Base-by-base conservation (phyloP, 179 eudicot genomes). In the Drosera spatulata region DNA sequence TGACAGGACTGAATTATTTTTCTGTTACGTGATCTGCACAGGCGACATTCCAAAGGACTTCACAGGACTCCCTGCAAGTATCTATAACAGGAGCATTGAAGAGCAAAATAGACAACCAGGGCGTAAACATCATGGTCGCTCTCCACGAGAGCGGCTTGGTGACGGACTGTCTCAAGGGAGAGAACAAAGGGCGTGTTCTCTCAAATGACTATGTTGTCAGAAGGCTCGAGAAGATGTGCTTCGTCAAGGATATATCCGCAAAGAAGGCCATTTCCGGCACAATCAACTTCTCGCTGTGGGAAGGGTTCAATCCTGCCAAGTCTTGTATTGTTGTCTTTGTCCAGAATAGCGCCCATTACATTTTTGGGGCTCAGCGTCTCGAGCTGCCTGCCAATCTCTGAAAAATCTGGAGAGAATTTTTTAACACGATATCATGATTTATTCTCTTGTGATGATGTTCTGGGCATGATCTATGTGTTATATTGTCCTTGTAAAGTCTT, bases 131-230 rank as follows among this genome's bases (percentile, higher is more conserved):
- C 3, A 82, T 90, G 87, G 93, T 85, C 61, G 97, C 93, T 45
- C 71, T 89, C 12, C 79, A 78, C 66, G 89, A 90, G 64, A 74
- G 67, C 59, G 83, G 93, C 1, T 39, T 85, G 47, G 83, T 87
- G 47, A 84, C 83, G 2, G 61, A 78, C 50, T 84, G 91, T 46
- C 69, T 65, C 2, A 63, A 55, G 0, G 97, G 97, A 0, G 93
- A 65, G 58, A 90, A 90, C 86, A 79, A 78, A 71, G 97, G 66
- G 3, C 59, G 68, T 1, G 84, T 90, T 33, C 69, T 90, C 7
- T 80, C 89, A 1, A 85, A 79, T 13, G 95, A 90, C 68, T 87
- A 63, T 4, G 93, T 87, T 14, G 87, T 90, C 5, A 63, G 95
- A 56, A 80, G 61, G 63, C 87, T 90, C 48, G 77, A 79, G 39